Base-by-base conservation (phyloP, 495 filamentous ascomycete species). In the Neurospora cerealis region DNA sequence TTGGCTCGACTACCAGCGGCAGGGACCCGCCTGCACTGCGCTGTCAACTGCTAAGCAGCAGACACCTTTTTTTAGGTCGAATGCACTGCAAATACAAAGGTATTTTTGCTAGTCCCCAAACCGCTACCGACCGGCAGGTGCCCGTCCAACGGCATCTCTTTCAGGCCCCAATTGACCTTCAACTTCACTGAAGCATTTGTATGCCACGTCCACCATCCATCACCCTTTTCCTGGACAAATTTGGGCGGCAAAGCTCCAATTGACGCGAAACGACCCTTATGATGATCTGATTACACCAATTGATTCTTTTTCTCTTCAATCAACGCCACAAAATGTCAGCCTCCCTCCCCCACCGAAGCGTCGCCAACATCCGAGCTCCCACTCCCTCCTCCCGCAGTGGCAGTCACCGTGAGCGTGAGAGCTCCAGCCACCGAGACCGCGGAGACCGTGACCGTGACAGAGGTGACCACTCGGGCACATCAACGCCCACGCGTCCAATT, bases 401-500 rank as follows among this genome's bases (percentile, higher is more conserved):
- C 80, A 40, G 78, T 73, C 74, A 73, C 77, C 70, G 74, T 69
- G 48, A 62, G 38, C 28, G 69, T 34, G 46, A 44, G 37, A 80
- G 74, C 69, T 32, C 42, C 77, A 44, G 71, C 71, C 54, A 66
- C 6, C 54, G 54, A 62, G 54, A 62, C 54, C 54, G 54, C 38
- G 38, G 38, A 17, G 54, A 62, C 6, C 21, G 54, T 32, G 54
- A 66, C 28, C 69, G 37, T 38, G 28, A 34, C 73, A 28, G 77
- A 83, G 24, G 73, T 82, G 42, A 66, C 15, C 28, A 9, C 28
- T 66, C 54, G 15, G 83, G 85, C 36, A 87, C 90, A 69, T 89
- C 89, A 15, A 92, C 91, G 8, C 91, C 91, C 0, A 79, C 83
- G 15, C 88, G 91, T 39, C 82, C 84, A 15, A 80, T 89, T 37